These are phyloP conservation scores for Arachis monticola DNA, from an alignment of 331 rosid genomes.

Conservation along the genomic window DNA sequence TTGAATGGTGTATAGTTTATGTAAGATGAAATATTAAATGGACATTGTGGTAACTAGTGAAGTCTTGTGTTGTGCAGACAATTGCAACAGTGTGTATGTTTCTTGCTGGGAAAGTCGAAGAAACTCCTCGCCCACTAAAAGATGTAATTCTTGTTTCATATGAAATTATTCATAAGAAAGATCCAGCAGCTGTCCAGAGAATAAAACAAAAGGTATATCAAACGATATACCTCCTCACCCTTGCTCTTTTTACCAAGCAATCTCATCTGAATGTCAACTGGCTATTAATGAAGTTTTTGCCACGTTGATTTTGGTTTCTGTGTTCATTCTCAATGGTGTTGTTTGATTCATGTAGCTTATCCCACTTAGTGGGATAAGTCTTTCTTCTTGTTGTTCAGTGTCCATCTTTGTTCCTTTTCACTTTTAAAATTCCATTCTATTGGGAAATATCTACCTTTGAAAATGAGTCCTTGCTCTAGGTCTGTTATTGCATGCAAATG, in stretches of 20 bases:
- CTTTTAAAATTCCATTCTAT: not conserved
- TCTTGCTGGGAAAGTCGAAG: conserved; percentile 99
- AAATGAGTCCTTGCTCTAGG: conserved; percentile 23
- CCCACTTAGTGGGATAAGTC: too few relatives aligned
- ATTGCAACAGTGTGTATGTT: conserved; percentile 98
- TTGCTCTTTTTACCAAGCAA: conserved; percentile 9
- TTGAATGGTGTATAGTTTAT: not conserved
- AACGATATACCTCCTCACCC: not conserved
- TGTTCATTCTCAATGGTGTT: not conserved
- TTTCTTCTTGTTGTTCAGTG: not conserved
- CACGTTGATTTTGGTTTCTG: not conserved
- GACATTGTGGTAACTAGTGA: conserved; percentile 1
- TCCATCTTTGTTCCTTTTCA: conserved; percentile 1
- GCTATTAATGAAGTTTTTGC: conserved; percentile 20
- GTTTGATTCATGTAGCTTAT: too few relatives aligned
- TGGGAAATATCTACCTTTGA: conserved; percentile 18
- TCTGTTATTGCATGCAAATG: conserved; percentile 9
- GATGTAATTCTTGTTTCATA: conserved; percentile 95
- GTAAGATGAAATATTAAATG: conserved; percentile 20
- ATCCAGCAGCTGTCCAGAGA: conserved; percentile 85
- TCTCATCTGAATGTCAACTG: conserved; percentile 33
- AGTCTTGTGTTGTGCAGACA: conserved; percentile 67
- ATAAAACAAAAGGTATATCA: conserved; percentile 88
- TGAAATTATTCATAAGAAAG: conserved; percentile 92
- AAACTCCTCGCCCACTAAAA: conserved; percentile 95